These are phyloP conservation scores for Leonotis leonurus DNA, from an alignment of 257 asterid species.

Conservation along the genomic window DNA sequence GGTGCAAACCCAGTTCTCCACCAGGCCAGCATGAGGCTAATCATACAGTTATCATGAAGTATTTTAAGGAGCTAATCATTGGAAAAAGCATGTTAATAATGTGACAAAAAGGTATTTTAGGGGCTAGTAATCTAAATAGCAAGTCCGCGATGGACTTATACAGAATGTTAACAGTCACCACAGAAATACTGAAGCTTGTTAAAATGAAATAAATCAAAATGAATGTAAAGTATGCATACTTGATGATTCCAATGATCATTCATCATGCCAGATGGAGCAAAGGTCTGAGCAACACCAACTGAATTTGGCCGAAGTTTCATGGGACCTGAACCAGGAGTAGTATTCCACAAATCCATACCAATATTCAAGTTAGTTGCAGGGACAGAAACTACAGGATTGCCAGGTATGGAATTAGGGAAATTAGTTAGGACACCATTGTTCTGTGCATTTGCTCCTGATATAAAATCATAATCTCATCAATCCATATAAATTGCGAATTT, in stretches of 20 bases:
- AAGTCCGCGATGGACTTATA: neutral
- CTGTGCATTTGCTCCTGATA: conserved; percentile 70
- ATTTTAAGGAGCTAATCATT: neutral
- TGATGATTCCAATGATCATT: conserved; percentile 84
- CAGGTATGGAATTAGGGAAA: conserved; percentile 52
- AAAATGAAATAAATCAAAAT: neutral
- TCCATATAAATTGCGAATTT: neutral
- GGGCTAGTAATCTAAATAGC: neutral
- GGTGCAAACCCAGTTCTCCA: neutral
- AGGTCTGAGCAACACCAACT: conserved; percentile 41
- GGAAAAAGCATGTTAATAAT: neutral
- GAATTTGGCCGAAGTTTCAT: conserved; percentile 43
- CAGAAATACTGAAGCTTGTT: neutral
- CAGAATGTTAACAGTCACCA: neutral
- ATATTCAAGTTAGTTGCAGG: conserved; percentile 76
- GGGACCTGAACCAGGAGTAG: conserved; percentile 65
- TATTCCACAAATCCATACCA: conserved; percentile 93
- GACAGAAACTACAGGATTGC: conserved; percentile 55
- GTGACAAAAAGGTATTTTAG: neutral
- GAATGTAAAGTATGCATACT: conserved; percentile 29
- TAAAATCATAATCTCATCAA: conserved; percentile 10
- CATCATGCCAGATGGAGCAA: conserved; percentile 54
- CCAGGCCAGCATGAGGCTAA: neutral
- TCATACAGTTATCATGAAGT: neutral
- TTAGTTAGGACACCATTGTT: conserved; percentile 36